These are phyloP conservation scores for Nakazawaea peltata DNA, from an alignment of 805 yeast genomes.

Conservation along the genomic window DNA sequence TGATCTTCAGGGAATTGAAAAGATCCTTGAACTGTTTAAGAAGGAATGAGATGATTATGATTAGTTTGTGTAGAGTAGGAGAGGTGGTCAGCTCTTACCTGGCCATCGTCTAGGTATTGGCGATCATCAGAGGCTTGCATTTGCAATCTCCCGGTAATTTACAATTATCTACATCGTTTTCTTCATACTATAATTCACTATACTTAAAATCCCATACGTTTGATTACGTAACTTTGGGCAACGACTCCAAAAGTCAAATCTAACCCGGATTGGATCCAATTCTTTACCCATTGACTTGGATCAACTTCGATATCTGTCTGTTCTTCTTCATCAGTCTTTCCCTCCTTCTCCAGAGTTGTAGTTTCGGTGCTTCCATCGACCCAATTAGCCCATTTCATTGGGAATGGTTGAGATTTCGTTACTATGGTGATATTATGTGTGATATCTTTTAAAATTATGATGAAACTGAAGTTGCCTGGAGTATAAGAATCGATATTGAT, in stretches of 20 bases:
- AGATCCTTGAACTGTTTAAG: constrained; percentile 32
- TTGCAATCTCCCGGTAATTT: too few species aligned
- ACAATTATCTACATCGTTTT: too few species aligned
- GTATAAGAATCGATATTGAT: constrained; percentile 37
- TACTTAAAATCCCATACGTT: constrained; percentile 67
- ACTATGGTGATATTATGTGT: constrained; percentile 68
- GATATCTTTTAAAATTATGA: constrained; percentile 68
- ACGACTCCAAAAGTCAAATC: constrained; percentile 74
- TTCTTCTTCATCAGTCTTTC: constrained; percentile 20
- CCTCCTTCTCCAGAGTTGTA: constrained; percentile 11
- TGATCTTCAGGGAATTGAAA: constrained; percentile 32
- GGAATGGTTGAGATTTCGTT: constrained; percentile 85
- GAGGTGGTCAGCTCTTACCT: too few species aligned
- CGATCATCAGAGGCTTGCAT: too few species aligned
- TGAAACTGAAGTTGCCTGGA: constrained; percentile 60
- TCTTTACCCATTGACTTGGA: constrained; percentile 76
- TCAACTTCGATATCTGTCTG: constrained; percentile 33
- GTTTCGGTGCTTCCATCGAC: constrained; percentile 38
- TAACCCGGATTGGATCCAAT: constrained; percentile 75
- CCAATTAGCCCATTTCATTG: constrained; percentile 91
- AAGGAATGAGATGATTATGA: too few species aligned
- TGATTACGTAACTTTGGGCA: constrained; percentile 86
- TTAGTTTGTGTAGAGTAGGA: too few species aligned
- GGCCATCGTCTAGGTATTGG: background rate
- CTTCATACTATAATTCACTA: background rate